Evolutionary conservation across 139 green algal species (phyloP), one percentile per base, ranked within the genome.

Genomic region (Chlorella vulgaris): DNA sequence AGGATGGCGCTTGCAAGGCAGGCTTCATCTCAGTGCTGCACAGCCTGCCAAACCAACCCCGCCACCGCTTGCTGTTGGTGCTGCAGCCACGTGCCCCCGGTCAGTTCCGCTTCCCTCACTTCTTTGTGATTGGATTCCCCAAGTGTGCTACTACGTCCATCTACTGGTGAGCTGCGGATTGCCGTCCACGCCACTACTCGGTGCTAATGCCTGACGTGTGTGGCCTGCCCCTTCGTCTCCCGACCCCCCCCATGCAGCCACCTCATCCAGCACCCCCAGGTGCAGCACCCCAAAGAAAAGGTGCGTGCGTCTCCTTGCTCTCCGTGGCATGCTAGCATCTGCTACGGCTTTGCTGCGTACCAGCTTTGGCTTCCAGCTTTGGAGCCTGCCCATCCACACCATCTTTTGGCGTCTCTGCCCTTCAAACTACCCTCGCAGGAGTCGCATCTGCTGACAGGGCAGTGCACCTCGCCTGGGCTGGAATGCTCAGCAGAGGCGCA

Each of bases 401-500:
- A 15, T 58, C 13, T 15, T 15, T 58, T 24, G 10, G 10, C 47
- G 13, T 15, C 47, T 58, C 47, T 15, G 10, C 13, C 47, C 47
- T 24, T 21, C 2, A 26, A 24, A 10, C 47, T 10, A 22, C 7
- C 66, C 40, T 4, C 24, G 31, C 71, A 78, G 71, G 71, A 78
- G 47, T 65, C 71, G 22, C 71, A 78, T 33, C 35, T 33, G 2
- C 33, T 78, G 71, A 67, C 35, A 19, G 29, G 50, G 21, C 35
- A 78, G 22, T 78, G 71, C 50, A 33, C 33, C 31, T 33, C 71
- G 19, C 71, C 22, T 10, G 28, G 33, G 33, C 31, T 36, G 10
- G 50, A 78, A 19, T 78, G 71, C 22, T 36, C 71, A 24, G 47
- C 71, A 2, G 50, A 78, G 50, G 71, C 29, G 43, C 71, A 78